Percentiles rank a stretch among this genome's conserved stretches.
phyloP scores from a whole-genome alignment of 2,329 filamentous ascomycete genomes.

The Mycosphaerella sp. region DNA sequence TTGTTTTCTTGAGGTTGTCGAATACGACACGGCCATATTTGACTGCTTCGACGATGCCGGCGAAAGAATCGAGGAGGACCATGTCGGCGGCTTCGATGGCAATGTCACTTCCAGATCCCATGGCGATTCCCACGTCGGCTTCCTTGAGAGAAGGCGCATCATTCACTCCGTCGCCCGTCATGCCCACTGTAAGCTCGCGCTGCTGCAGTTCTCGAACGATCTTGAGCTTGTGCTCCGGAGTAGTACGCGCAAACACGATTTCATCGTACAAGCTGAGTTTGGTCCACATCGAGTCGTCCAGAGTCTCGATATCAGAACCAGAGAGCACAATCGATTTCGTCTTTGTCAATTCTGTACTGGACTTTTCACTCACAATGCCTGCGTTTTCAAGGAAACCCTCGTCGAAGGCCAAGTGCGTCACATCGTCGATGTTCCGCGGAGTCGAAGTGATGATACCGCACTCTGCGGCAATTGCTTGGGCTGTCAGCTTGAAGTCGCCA shows the following conservation, averaged over 20 bases:
- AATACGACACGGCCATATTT: slow-evolving; percentile 70
- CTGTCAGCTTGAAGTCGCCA: slow-evolving; percentile 70
- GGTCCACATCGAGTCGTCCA: slow-evolving; percentile 65
- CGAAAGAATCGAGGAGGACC: slow-evolving; percentile 62
- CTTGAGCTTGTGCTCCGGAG: slow-evolving; percentile 70
- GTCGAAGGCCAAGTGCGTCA: slow-evolving; percentile 45
- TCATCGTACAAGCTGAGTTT: slow-evolving; percentile 60
- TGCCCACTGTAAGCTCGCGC: slow-evolving; percentile 52
- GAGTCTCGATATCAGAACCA: slow-evolving; percentile 58
- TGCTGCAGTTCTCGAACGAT: slow-evolving; percentile 71
- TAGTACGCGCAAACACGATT: slow-evolving; percentile 70
- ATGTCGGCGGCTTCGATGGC: slow-evolving; percentile 59
- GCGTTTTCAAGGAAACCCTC: slow-evolving; percentile 29
- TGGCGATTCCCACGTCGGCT: slow-evolving; percentile 55
- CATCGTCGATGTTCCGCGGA: slow-evolving; percentile 46
- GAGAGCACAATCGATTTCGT: slow-evolving; percentile 51
- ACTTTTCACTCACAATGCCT: slow-evolving; percentile 20
- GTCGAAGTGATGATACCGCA: slow-evolving; percentile 62
- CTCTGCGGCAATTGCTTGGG: slow-evolving; percentile 64
- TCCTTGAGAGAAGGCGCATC: slow-evolving; percentile 50
- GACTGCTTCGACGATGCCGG: slow-evolving; percentile 65
- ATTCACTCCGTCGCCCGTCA: slow-evolving; percentile 47
- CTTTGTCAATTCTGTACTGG: slow-evolving; percentile 3
- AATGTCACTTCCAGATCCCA: slow-evolving; percentile 54
- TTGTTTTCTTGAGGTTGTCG: slow-evolving; percentile 71